These are phyloP conservation scores for Nannizziopsis barbatae DNA, from an alignment of 2,329 filamentous ascomycete species.

Conservation along the genomic window DNA sequence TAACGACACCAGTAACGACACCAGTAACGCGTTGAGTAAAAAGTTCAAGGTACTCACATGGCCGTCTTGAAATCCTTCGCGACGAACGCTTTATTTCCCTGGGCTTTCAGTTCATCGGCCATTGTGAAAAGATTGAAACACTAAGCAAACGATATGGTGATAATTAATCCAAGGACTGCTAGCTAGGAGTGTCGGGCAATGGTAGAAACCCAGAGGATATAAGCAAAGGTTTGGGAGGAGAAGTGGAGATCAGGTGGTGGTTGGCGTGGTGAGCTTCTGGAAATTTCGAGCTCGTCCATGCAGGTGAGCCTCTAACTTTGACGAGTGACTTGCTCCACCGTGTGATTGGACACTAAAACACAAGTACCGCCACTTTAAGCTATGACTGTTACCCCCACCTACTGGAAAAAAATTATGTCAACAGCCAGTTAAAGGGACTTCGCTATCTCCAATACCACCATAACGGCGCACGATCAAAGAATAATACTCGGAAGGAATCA, in stretches of 20 bases:
- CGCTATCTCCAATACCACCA: too few relatives aligned
- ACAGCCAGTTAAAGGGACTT: too few relatives aligned
- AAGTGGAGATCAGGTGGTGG: not conserved
- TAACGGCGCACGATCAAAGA: too few relatives aligned
- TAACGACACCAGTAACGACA: too few relatives aligned
- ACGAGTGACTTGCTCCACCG: slow-evolving; percentile 12
- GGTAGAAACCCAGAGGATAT: not conserved
- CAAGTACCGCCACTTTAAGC: slow-evolving; percentile 7
- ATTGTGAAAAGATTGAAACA: slow-evolving; percentile 32
- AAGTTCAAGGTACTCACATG: slow-evolving; percentile 54
- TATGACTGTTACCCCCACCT: slow-evolving; percentile 9
- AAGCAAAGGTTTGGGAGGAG: not conserved
- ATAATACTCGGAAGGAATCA: not conserved
- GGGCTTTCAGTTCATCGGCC: slow-evolving; percentile 80
- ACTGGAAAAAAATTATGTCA: slow-evolving; percentile 3
- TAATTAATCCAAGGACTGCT: not conserved
- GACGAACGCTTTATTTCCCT: slow-evolving; percentile 97
- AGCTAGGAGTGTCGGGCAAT: not conserved
- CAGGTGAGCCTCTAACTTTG: not conserved
- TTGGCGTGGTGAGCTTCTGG: slow-evolving; percentile 25
- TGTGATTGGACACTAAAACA: not conserved
- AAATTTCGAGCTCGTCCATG: slow-evolving; percentile 34
- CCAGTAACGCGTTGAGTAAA: not conserved
- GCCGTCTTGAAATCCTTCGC: slow-evolving; percentile 95
- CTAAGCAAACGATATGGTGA: not conserved